These are phyloP conservation scores for Aureobasidium sp. DNA, from an alignment of 2,329 filamentous ascomycete genomes.

Conservation along the genomic window DNA sequence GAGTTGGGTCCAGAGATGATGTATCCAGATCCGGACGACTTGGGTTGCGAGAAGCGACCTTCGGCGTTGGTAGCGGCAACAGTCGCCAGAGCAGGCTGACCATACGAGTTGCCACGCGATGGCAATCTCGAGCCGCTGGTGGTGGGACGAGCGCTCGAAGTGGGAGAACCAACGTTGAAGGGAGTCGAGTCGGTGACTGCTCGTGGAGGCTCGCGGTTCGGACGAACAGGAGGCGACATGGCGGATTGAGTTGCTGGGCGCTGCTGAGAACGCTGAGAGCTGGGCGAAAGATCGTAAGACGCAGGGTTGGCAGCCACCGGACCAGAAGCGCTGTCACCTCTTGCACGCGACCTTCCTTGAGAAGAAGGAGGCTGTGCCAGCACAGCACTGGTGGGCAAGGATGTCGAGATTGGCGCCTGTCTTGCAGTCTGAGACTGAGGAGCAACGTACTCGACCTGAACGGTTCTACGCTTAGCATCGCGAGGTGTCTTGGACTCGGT, in stretches of 20 bases:
- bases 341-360: conserved; percentile 41
- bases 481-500: conserved; percentile 59
- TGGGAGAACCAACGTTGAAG: conserved; percentile 32
- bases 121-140: conserved; percentile 74
- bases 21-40: conserved; percentile 46
- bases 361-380: conserved; percentile 2
- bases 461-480: conserved; percentile 85
- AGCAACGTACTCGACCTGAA: conserved; percentile 95
- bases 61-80: conserved; percentile 83
- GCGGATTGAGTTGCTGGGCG: conserved; percentile 15
- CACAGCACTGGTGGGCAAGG: conserved; percentile 22
- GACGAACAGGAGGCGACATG: conserved; percentile 29
- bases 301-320: conserved; percentile 36
- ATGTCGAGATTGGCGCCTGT: conserved; percentile 39
- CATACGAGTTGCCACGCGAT: conserved; percentile 68
- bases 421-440: conserved; percentile 78
- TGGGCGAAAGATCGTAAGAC: conserved; percentile 26
- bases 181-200: conserved; percentile 40
- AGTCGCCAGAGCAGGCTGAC: conserved; percentile 76
- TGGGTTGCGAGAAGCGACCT: conserved; percentile 74
- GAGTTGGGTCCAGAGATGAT: conserved; percentile 60
- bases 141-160: conserved; percentile 48
- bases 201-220: conserved; percentile 41
- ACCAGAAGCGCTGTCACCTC: conserved; percentile 44
- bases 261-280: conserved; percentile 11